A percentile compares a stretch with the other conserved stretches of the same genome.
These are phyloP conservation scores for Grifola frondosa DNA, from an alignment of 1,284 basidiomycete species.

Conservation along the genomic window DNA sequence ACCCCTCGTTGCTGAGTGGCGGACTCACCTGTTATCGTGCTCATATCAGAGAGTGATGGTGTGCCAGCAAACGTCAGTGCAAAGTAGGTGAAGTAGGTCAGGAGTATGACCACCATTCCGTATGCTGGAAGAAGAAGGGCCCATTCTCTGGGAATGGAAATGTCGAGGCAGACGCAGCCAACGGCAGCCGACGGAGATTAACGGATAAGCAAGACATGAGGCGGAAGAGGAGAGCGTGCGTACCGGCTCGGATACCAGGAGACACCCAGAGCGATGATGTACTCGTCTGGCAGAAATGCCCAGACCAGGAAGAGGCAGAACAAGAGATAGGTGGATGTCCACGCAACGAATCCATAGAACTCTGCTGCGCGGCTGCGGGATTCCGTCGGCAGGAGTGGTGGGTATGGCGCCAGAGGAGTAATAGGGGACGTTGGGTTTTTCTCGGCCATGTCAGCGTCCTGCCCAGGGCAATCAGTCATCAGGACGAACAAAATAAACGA, in stretches of 20 bases:
- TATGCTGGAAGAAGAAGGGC: conserved; percentile 82
- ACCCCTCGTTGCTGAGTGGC: not conserved
- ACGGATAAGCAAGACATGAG: conserved; percentile 11
- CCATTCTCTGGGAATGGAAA: conserved; percentile 68
- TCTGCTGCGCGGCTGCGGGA: conserved; percentile 68
- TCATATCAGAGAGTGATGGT: conserved; percentile 66
- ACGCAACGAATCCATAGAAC: conserved; percentile 87
- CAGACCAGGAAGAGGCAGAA: conserved; percentile 74
- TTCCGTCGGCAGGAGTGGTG: conserved; percentile 42
- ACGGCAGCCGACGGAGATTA: conserved; percentile 18
- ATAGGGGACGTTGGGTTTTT: conserved; percentile 47
- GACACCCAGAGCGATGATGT: conserved; percentile 64
- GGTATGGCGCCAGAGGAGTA: conserved; percentile 53
- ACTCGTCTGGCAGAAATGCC: conserved; percentile 50
- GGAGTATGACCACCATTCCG: conserved; percentile 67
- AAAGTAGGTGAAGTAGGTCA: conserved; percentile 79
- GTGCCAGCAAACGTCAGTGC: conserved; percentile 72
- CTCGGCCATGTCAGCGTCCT: conserved; percentile 16
- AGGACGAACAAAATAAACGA: no score
- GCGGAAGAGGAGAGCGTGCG: conserved; percentile 22
- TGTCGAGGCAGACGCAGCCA: conserved; percentile 1
- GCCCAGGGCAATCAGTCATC: conserved; percentile 13
- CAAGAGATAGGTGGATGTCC: conserved; percentile 72
- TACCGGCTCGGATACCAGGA: conserved; percentile 88
- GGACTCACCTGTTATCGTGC: conserved; percentile 51